These are phyloP conservation scores for Cordyceps cateniannulata DNA, from an alignment of 2,329 filamentous ascomycete genomes.

Conservation along the genomic window DNA sequence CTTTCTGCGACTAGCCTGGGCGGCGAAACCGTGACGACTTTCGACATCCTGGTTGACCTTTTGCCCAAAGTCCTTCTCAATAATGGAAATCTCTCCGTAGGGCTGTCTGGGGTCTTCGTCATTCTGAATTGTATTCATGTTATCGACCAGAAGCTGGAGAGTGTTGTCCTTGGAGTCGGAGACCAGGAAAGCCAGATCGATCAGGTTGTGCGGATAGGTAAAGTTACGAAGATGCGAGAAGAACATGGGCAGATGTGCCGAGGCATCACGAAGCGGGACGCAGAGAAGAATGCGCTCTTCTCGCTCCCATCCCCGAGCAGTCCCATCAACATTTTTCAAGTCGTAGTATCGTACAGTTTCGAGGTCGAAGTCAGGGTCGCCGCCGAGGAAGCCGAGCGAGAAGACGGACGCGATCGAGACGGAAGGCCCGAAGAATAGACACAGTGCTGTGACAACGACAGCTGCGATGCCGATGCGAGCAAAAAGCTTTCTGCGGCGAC, in stretches of 20 bases:
- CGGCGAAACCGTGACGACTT: slow-evolving; percentile 93
- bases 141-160: slow-evolving; percentile 64
- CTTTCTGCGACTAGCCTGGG: slow-evolving; percentile 88
- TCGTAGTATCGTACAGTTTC: slow-evolving; percentile 98
- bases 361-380: slow-evolving; percentile 66
- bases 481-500: slow-evolving; percentile 67
- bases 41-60: slow-evolving; percentile 97
- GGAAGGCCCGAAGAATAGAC: slow-evolving; percentile 69
- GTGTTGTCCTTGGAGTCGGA: slow-evolving; percentile 96
- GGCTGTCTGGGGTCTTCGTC: slow-evolving; percentile 72
- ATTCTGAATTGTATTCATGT: slow-evolving; percentile 72
- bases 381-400: slow-evolving; percentile 65
- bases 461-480: slow-evolving; percentile 57
- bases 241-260: slow-evolving; percentile 92
- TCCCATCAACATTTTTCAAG: slow-evolving; percentile 83
- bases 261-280: slow-evolving; percentile 87
- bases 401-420: slow-evolving; percentile 54
- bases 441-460: slow-evolving; percentile 56
- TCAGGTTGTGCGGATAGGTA: slow-evolving; percentile 93
- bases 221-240: slow-evolving; percentile 96
- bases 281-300: slow-evolving; percentile 94
- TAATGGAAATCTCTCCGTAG: slow-evolving; percentile 94
- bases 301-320: slow-evolving; percentile 88
- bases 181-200: slow-evolving; percentile 93
- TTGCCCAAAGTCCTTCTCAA: slow-evolving; percentile 98